These are phyloP conservation scores for Diplogelasinospora grovesii DNA, from an alignment of 495 filamentous ascomycete genomes.

Conservation along the genomic window DNA sequence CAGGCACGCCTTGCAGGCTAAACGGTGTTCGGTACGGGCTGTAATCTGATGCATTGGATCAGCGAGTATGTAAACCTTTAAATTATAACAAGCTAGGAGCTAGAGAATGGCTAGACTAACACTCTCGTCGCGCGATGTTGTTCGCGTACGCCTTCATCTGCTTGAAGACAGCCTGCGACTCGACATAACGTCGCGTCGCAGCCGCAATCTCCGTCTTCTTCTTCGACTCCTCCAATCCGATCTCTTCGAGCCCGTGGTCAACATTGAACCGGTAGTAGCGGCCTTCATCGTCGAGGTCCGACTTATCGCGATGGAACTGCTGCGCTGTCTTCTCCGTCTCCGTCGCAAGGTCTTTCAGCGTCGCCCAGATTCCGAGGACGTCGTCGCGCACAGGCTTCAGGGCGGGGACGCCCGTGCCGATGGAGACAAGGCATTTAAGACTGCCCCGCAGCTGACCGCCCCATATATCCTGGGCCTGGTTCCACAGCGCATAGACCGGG, in stretches of 20 bases:
- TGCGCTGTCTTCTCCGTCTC: conserved; percentile 37
- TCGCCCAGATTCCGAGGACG: conserved; percentile 24
- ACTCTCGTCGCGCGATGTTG: too few relatives aligned
- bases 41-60: too few relatives aligned
- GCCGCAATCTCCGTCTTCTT: conserved; percentile 32
- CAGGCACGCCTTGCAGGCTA: too few relatives aligned
- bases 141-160: conserved; percentile 29
- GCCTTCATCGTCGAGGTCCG: conserved; percentile 25
- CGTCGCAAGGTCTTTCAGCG: conserved; percentile 24
- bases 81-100: too few relatives aligned
- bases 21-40: too few relatives aligned
- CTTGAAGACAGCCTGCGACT: conserved; percentile 29
- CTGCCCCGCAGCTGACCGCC: conserved; percentile 30
- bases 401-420: conserved; percentile 37
- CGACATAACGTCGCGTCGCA: conserved; percentile 35
- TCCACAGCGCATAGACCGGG: conserved; percentile 39
- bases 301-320: conserved; percentile 33
- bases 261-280: conserved; percentile 45
- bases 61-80: too few relatives aligned
- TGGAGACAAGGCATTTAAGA: conserved; percentile 39
- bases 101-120: too few relatives aligned
- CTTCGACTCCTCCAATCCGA: conserved; percentile 35
- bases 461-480: conserved; percentile 33
- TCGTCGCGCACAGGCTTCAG: conserved; percentile 24
- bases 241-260: conserved; percentile 33